A percentile compares a stretch with the other conserved stretches of the same genome.
Conservation (phyloP, 179 eudicot species). For the Camellia oleifera region DNA sequence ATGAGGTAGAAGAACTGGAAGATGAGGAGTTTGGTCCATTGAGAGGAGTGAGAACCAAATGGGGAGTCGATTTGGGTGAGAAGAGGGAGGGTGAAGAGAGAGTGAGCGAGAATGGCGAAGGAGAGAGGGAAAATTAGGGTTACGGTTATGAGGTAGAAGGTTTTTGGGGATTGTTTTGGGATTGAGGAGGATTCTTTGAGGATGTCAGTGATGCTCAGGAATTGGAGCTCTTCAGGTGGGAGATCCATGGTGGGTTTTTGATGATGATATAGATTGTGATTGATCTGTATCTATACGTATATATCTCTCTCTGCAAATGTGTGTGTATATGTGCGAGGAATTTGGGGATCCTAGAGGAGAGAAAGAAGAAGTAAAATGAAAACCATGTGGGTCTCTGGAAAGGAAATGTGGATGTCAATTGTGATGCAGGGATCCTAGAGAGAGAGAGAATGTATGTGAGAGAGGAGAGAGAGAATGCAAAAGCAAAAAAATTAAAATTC, state of each 20-base stretch:
- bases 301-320: too few relatives aligned
- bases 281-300: too few relatives aligned
- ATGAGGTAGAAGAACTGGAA: constrained; percentile 76
- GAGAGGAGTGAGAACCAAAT: constrained; percentile 31
- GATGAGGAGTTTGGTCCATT: constrained; percentile 61
- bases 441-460: too few relatives aligned
- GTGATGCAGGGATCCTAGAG: too few relatives aligned
- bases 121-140: constrained; percentile 91
- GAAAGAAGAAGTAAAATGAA: too few relatives aligned
- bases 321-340: too few relatives aligned
- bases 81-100: constrained; percentile 85
- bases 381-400: too few relatives aligned
- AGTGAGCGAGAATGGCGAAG: constrained; percentile 89
- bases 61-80: constrained; percentile 56
- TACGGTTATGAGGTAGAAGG: constrained; percentile 80
- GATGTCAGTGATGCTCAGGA: constrained; percentile 47
- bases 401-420: too few relatives aligned
- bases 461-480: too few relatives aligned
- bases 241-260: constrained; percentile 55
- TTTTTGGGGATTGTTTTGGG: constrained; percentile 65
- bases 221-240: constrained; percentile 77
- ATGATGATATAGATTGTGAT: too few relatives aligned
- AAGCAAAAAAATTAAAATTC: too few relatives aligned
- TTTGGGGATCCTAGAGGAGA: too few relatives aligned
- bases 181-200: constrained; percentile 66